These are phyloP conservation scores for Fonsecaea monophora DNA, from an alignment of 2,329 filamentous ascomycete genomes.

Conservation along the genomic window DNA sequence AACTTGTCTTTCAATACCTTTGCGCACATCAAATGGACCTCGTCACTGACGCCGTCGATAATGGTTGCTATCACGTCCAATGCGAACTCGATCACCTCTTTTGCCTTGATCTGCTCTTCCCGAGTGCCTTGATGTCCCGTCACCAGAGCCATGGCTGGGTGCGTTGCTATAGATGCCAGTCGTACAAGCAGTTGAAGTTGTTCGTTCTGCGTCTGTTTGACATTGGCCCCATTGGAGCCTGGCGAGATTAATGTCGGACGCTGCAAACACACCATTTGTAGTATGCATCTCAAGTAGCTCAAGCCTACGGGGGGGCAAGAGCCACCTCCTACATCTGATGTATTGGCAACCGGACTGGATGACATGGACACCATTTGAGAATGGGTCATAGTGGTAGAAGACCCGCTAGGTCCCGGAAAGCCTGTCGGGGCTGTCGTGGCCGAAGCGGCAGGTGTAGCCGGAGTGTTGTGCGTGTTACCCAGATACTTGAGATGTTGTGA, in stretches of 20 bases:
- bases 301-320: slow-evolving; percentile 19
- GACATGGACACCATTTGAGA: slow-evolving; percentile 20
- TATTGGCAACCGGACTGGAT: slow-evolving; percentile 23
- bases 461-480: slow-evolving; percentile 4
- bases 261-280: slow-evolving; percentile 38
- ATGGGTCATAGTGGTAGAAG: slow-evolving; percentile 13
- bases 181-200: slow-evolving; percentile 39
- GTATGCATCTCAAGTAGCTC: slow-evolving; percentile 31
- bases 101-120: slow-evolving; percentile 29
- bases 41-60: slow-evolving; percentile 53
- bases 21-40: slow-evolving; percentile 51
- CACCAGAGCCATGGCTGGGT: slow-evolving; percentile 43
- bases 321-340: slow-evolving; percentile 20
- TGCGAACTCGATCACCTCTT: slow-evolving; percentile 43
- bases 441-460: slow-evolving; percentile 3
- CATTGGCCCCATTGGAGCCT: slow-evolving; percentile 16
- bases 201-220: slow-evolving; percentile 35
- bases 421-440: slow-evolving; percentile 4
- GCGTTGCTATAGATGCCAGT: slow-evolving; percentile 43
- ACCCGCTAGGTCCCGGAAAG: slow-evolving; percentile 9
- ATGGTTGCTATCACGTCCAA: slow-evolving; percentile 55
- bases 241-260: slow-evolving; percentile 22
- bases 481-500: slow-evolving; percentile 34
- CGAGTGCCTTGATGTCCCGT: slow-evolving; percentile 19
- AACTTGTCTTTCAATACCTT: slow-evolving; percentile 51